A percentile compares a stretch with the other conserved stretches of the same genome.
phyloP scores from a whole-genome alignment of 2,329 filamentous ascomycete genomes.

The Zasmidium cellare region DNA sequence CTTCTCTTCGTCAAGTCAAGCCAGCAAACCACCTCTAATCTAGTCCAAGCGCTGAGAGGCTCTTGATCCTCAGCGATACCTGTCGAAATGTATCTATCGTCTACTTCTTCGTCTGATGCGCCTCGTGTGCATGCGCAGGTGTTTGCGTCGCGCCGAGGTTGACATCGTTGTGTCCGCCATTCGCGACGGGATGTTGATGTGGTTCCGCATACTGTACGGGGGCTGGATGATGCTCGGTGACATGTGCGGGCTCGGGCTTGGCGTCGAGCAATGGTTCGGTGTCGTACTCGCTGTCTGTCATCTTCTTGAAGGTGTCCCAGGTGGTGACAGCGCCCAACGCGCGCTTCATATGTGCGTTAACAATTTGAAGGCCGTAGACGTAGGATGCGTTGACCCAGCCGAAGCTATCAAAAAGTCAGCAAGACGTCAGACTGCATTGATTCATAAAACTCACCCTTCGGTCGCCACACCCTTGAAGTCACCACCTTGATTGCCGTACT shows the following conservation, averaged over 20 bases:
- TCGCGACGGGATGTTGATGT: neutral
- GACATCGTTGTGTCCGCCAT: conserved; percentile 12
- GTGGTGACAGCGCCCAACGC: conserved; percentile 85
- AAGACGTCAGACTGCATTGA: neutral
- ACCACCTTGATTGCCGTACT: conserved; percentile 94
- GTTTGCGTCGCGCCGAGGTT: conserved; percentile 7
- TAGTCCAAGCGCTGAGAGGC: neutral
- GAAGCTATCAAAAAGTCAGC: conserved; percentile 60
- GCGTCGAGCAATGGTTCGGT: conserved; percentile 5
- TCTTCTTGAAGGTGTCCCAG: conserved; percentile 78
- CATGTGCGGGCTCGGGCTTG: neutral
- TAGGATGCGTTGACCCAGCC: conserved; percentile 99
- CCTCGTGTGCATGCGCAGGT: neutral
- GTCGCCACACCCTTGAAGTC: conserved; percentile 95
- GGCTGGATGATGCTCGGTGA: conserved; percentile 16
- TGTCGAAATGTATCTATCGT: conserved; percentile 4
- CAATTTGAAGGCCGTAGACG: conserved; percentile 85
- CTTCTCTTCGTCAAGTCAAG: neutral
- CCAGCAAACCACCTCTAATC: conserved; percentile 1
- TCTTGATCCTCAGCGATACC: neutral
- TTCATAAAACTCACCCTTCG: conserved; percentile 72
- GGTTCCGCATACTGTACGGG: conserved; percentile 16
- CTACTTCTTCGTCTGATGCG: neutral
- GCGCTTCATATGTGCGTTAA: conserved; percentile 85
- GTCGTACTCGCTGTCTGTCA: conserved; percentile 27